These are phyloP conservation scores for Balakata baccata DNA, from an alignment of 345 rosid species.

Conservation along the genomic window DNA sequence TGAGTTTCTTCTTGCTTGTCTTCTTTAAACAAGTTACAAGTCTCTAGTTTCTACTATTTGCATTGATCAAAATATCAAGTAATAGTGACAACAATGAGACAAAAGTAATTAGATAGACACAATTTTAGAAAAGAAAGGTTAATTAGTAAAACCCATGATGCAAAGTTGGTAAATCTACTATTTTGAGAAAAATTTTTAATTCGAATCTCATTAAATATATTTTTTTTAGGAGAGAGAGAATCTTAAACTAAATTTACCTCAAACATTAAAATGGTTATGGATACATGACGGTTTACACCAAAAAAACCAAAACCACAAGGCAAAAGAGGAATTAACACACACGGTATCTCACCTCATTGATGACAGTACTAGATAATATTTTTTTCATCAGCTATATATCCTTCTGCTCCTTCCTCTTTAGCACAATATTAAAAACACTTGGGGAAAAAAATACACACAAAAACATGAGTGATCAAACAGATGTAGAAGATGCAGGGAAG, in stretches of 20 bases:
- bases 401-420: neutral
- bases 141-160: too few relatives aligned
- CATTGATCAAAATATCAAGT: neutral
- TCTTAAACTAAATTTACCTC: too few relatives aligned
- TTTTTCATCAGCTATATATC: slow-evolving; percentile 14
- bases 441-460: neutral
- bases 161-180: too few relatives aligned
- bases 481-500: slow-evolving; percentile 25
- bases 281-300: too few relatives aligned
- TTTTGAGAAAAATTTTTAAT: too few relatives aligned
- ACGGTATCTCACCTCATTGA: slow-evolving; percentile 27
- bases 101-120: slow-evolving; percentile 3
- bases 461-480: slow-evolving; percentile 9
- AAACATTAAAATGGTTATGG: too few relatives aligned
- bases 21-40: slow-evolving; percentile 11
- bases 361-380: neutral
- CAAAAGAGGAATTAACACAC: slow-evolving; percentile 24
- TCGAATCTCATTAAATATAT: too few relatives aligned
- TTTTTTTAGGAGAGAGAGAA: too few relatives aligned
- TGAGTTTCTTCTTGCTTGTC: neutral
- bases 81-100: slow-evolving; percentile 13
- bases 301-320: slow-evolving; percentile 26
- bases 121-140: slow-evolving; percentile 14
- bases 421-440: slow-evolving; percentile 3
- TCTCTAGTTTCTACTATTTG: neutral